Evolutionary conservation across 75 land plant species (phyloP).

Genomic region (Isoetes taiwanensis): DNA sequence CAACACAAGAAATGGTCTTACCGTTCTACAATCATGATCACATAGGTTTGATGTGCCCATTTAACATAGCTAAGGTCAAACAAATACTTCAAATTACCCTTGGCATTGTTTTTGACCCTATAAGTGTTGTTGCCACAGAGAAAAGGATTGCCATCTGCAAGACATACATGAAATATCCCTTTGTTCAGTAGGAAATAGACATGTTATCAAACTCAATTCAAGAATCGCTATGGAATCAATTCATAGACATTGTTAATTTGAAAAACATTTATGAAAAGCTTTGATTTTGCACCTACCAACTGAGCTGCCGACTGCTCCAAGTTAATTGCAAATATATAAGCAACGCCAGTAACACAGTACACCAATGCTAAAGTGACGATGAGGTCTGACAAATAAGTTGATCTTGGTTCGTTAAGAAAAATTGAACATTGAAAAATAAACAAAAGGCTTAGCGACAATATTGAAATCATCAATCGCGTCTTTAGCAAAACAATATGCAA

Average conservation of each 20-base stretch:
- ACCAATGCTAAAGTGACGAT: constrained; percentile 54
- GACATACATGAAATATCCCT: no score
- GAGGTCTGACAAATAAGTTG: constrained; percentile 57
- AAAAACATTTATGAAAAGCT: no score
- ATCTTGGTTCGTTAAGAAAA: constrained; percentile 92
- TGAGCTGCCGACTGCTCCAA: constrained; percentile 69
- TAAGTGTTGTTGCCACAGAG: constrained; percentile 69
- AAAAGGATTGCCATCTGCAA: constrained; percentile 79
- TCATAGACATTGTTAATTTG: no score
- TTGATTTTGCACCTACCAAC: constrained; percentile 44
- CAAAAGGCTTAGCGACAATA: constrained; percentile 66
- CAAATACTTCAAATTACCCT: constrained; percentile 24
- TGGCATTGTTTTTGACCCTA: constrained; percentile 39
- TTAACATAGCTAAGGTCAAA: constrained; percentile 43
- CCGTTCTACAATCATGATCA: constrained; percentile 78
- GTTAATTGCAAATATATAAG: constrained; percentile 63
- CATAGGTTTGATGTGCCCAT: constrained; percentile 84
- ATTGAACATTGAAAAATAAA: constrained; percentile 86
- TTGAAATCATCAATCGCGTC: constrained; percentile 78
- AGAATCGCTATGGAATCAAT: no score
- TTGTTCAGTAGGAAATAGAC: no score
- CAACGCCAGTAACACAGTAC: constrained; percentile 83
- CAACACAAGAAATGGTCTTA: constrained; percentile 9
- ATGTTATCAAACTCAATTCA: no score
- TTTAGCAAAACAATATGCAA: constrained; percentile 78